Percentiles rank a stretch among this genome's conserved stretches.
Evolutionary conservation across 2,329 filamentous ascomycete species (phyloP).

Genomic region (Aspergillus fischeri): DNA sequence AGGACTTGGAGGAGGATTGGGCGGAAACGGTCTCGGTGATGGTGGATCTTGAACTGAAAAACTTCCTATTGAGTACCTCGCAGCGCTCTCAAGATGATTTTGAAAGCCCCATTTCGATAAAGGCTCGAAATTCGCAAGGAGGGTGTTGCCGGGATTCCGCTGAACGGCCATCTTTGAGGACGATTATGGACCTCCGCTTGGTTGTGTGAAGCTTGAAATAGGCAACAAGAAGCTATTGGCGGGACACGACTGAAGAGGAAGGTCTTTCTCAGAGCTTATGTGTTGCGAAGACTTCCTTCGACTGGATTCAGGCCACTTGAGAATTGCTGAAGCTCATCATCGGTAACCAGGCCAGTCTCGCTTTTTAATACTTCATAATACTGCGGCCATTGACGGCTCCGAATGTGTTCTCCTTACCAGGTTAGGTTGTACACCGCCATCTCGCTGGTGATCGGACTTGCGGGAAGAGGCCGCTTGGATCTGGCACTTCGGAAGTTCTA

Average conservation of each 20-base stretch:
- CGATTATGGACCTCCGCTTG: neutral
- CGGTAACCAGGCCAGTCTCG: neutral
- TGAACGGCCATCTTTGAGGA: neutral
- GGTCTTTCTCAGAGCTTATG: neutral
- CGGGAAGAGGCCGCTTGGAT: constrained; percentile 17
- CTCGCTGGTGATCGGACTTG: constrained; percentile 10
- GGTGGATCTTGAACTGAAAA: constrained; percentile 22
- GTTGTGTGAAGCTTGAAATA: neutral
- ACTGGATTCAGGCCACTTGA: neutral
- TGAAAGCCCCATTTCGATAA: neutral
- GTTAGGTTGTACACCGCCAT: constrained; percentile 17
- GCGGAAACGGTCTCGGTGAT: constrained; percentile 33
- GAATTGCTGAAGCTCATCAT: neutral
- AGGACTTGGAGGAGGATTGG: constrained; percentile 39
- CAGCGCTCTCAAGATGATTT: neutral
- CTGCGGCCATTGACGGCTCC: neutral
- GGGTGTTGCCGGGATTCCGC: neutral
- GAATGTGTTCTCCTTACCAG: neutral
- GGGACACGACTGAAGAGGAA: neutral
- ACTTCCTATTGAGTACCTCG: neutral
- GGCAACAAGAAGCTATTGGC: neutral
- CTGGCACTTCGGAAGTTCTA: constrained; percentile 7
- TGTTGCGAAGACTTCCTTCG: neutral
- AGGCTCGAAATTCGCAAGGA: neutral
- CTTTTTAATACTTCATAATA: neutral